phyloP scores from a whole-genome alignment of 805 yeast species.

The Schwanniomyces sp. region DNA sequence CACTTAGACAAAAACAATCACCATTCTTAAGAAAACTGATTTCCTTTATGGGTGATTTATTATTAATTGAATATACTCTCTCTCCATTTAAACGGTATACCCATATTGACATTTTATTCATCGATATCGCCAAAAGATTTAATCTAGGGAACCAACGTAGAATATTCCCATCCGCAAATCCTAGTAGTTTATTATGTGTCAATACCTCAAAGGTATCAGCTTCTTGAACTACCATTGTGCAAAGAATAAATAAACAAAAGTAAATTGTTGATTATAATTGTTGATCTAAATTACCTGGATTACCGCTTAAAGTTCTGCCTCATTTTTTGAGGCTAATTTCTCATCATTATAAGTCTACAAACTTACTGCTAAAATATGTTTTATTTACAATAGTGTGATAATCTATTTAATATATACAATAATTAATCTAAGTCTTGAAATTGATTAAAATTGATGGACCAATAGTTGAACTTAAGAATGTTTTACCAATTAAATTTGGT shows the following conservation, averaged over 20 bases:
- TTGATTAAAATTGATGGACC: constrained; percentile 79
- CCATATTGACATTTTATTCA: constrained; percentile 48
- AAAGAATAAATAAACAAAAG: too few species aligned
- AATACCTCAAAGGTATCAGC: not conserved
- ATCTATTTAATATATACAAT: constrained; percentile 3
- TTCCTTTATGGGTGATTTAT: constrained; percentile 29
- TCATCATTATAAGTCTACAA: not conserved
- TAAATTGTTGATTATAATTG: too few species aligned
- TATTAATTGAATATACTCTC: constrained; percentile 48
- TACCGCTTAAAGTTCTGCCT: too few species aligned
- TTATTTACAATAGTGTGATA: not conserved
- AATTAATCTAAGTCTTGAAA: constrained; percentile 18
- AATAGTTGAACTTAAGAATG: constrained; percentile 65
- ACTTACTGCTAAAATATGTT: not conserved
- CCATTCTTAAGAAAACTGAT: constrained; percentile 38
- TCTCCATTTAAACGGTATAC: constrained; percentile 56
- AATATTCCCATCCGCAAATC: constrained; percentile 36
- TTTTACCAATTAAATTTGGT: constrained; percentile 68
- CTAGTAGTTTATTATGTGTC: constrained; percentile 15
- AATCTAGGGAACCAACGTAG: constrained; percentile 53
- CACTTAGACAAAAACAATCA: constrained; percentile 43
- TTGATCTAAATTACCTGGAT: too few species aligned
- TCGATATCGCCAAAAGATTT: constrained; percentile 52
- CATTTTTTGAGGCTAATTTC: too few species aligned
- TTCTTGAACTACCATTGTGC: not conserved